A percentile compares a stretch with the other conserved stretches of the same genome.
These are phyloP conservation scores for Eucalyptus polybractea DNA, from an alignment of 345 rosid genomes.

Conservation along the genomic window DNA sequence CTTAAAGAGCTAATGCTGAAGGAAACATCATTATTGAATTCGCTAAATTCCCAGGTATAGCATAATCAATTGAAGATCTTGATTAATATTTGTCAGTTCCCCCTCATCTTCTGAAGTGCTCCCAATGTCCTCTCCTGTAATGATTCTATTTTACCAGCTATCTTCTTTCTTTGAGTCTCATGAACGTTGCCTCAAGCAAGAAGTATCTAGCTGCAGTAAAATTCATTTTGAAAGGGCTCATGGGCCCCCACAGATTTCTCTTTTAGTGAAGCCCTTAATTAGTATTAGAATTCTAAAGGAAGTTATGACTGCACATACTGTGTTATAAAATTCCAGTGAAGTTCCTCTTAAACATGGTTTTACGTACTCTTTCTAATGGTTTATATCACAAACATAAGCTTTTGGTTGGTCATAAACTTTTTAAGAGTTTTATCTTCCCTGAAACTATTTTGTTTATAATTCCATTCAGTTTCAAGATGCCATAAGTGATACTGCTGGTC, in stretches of 20 bases:
- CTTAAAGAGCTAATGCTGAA: slow-evolving; percentile 82
- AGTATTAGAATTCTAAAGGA: neutral
- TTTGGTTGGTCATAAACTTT: neutral
- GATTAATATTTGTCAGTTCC: neutral
- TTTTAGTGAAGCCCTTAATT: neutral
- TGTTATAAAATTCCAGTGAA: neutral
- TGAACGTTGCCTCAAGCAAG: neutral
- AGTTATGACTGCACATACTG: neutral
- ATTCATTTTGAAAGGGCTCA: neutral
- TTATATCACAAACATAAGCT: neutral
- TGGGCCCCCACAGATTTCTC: neutral
- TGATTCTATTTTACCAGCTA: neutral
- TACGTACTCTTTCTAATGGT: neutral
- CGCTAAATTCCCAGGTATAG: slow-evolving; percentile 67
- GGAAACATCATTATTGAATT: slow-evolving; percentile 69
- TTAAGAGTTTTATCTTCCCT: neutral
- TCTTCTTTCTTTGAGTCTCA: neutral
- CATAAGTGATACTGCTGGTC: slow-evolving; percentile 48
- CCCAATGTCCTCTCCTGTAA: neutral
- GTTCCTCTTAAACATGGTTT: neutral
- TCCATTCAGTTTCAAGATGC: slow-evolving; percentile 69
- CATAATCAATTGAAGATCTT: neutral
- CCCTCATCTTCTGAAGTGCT: neutral
- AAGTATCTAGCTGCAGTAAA: neutral
- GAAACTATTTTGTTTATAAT: neutral